These are phyloP conservation scores for Epichloe gansuensis DNA, from an alignment of 2,329 filamentous ascomycete species.

Conservation along the genomic window DNA sequence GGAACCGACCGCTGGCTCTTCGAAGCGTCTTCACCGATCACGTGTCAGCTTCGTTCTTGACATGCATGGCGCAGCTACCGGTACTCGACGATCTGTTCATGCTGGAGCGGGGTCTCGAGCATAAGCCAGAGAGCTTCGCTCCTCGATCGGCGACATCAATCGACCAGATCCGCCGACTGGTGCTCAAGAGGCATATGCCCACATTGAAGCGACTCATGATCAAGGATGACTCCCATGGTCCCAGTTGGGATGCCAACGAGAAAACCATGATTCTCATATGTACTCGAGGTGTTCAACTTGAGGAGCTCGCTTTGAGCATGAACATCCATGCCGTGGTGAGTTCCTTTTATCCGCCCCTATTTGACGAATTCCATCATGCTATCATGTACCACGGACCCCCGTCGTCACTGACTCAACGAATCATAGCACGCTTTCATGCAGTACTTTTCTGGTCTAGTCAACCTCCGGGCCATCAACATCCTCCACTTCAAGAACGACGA, in stretches of 20 bases:
- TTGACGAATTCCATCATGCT: too few relatives aligned
- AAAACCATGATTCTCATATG: slow-evolving; percentile 43
- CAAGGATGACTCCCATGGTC: slow-evolving; percentile 37
- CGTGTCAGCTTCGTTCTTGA: slow-evolving; percentile 41
- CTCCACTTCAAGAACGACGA: slow-evolving; percentile 42
- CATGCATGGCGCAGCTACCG: slow-evolving; percentile 38
- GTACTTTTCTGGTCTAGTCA: slow-evolving; percentile 32
- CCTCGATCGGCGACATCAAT: slow-evolving; percentile 36
- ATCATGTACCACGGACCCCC: too few relatives aligned
- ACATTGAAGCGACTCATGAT: slow-evolving; percentile 46
- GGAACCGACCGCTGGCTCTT: slow-evolving; percentile 35
- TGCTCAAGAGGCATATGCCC: slow-evolving; percentile 44
- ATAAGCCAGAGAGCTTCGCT: slow-evolving; percentile 40
- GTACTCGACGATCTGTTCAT: slow-evolving; percentile 46
- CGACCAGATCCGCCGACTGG: slow-evolving; percentile 43
- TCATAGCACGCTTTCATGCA: slow-evolving; percentile 46
- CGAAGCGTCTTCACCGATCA: slow-evolving; percentile 51
- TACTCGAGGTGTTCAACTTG: slow-evolving; percentile 31
- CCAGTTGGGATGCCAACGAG: slow-evolving; percentile 44
- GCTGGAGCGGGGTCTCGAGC: slow-evolving; percentile 38
- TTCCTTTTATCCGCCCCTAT: too few relatives aligned
- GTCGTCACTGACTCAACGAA: not conserved
- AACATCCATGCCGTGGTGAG: slow-evolving; percentile 41
- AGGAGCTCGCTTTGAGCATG: slow-evolving; percentile 45
- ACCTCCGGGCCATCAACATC: slow-evolving; percentile 42